These are phyloP conservation scores for Aspergillus sp. DNA, from an alignment of 2,329 filamentous ascomycete species.

Conservation along the genomic window DNA sequence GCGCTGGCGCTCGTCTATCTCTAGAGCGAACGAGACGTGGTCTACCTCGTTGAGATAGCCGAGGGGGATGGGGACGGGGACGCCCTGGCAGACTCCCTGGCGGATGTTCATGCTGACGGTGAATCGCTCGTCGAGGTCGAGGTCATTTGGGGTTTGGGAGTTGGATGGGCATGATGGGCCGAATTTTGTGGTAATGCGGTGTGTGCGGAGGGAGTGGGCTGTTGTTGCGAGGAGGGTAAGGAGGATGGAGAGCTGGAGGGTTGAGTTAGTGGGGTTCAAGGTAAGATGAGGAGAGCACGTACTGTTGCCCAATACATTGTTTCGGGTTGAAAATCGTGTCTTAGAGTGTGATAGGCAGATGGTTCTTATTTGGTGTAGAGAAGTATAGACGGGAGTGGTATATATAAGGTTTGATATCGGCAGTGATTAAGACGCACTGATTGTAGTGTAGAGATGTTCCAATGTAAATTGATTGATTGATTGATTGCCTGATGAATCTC, in stretches of 20 bases:
- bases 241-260: constrained; percentile 20
- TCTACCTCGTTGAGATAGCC: constrained; percentile 24
- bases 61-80: constrained; percentile 27
- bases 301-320: constrained; percentile 15
- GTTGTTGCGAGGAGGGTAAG: constrained; percentile 22
- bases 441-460: not conserved
- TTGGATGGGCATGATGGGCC: constrained; percentile 27
- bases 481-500: not conserved
- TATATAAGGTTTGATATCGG: not conserved
- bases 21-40: constrained; percentile 29
- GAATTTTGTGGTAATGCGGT: constrained; percentile 32
- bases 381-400: not conserved
- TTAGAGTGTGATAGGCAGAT: no score
- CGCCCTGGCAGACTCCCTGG: constrained; percentile 23
- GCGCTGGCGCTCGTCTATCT: constrained; percentile 1
- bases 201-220: constrained; percentile 24
- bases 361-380: no score
- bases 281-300: constrained; percentile 28
- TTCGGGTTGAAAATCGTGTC: not conserved
- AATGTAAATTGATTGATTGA: not conserved
- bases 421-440: no score
- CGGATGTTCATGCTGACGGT: constrained; percentile 23
- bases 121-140: constrained; percentile 22
- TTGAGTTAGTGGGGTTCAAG: not conserved
- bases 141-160: constrained; percentile 7